These are phyloP conservation scores for Vanderwaltozyma tropicalis DNA, from an alignment of 805 yeast species.

Conservation along the genomic window DNA sequence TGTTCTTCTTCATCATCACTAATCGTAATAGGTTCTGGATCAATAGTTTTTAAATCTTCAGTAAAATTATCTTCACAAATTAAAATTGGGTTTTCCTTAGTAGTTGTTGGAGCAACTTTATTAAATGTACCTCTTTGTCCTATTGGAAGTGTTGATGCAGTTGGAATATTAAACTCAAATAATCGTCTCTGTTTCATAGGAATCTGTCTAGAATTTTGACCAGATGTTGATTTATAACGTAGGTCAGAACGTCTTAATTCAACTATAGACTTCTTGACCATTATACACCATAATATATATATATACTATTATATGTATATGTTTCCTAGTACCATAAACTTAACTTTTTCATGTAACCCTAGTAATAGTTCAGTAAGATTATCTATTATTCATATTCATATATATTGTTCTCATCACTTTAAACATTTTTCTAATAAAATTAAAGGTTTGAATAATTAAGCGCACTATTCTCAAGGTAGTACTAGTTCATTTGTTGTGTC, in stretches of 20 bases:
- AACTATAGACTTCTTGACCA: conserved; percentile 11
- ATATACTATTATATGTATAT: too few relatives aligned
- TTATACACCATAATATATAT: too few relatives aligned
- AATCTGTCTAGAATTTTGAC: not conserved
- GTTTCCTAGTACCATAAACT: too few relatives aligned
- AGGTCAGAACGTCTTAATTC: conserved; percentile 10
- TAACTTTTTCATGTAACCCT: too few relatives aligned
- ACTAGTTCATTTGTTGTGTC: too few relatives aligned
- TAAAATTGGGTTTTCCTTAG: not conserved
- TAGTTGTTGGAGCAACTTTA: not conserved
- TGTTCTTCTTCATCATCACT: conserved; percentile 5
- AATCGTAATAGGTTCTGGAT: conserved; percentile 2
- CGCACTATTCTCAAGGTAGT: too few relatives aligned
- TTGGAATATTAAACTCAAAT: conserved; percentile 20
- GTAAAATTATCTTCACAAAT: too few relatives aligned
- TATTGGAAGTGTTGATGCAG: conserved; percentile 7
- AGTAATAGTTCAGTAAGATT: too few relatives aligned
- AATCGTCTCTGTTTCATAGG: conserved; percentile 14
- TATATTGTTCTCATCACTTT: too few relatives aligned
- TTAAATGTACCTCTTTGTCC: not conserved
- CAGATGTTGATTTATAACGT: conserved; percentile 1
- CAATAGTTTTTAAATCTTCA: conserved; percentile 3
- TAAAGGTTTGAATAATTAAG: too few relatives aligned
- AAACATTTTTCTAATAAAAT: too few relatives aligned
- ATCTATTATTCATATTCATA: too few relatives aligned